A percentile compares a stretch with the other conserved stretches of the same genome.
phyloP scores from a whole-genome alignment of 2,329 filamentous ascomycete genomes.

The Trichoderma sp. region DNA sequence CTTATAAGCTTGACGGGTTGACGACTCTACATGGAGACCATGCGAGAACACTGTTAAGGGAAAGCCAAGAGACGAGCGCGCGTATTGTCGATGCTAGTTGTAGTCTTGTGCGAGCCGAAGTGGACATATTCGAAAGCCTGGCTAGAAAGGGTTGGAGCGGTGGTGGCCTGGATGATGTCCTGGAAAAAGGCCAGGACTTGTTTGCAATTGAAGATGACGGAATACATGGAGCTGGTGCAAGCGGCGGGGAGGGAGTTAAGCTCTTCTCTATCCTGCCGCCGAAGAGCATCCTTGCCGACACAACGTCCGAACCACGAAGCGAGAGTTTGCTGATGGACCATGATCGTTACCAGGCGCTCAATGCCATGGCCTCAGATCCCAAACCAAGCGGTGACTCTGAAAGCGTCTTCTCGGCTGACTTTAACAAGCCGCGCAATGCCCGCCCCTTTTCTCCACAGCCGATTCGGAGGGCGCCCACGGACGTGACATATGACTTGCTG shows the following conservation, averaged over 20 bases:
- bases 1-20: slow-evolving; percentile 61
- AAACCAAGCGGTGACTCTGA: slow-evolving; percentile 44
- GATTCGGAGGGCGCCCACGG: slow-evolving; percentile 43
- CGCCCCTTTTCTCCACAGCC: slow-evolving; percentile 63
- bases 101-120: slow-evolving; percentile 65
- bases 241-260: slow-evolving; percentile 44
- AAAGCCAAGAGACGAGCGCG: slow-evolving; percentile 65
- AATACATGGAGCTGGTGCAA: slow-evolving; percentile 35
- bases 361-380: slow-evolving; percentile 44
- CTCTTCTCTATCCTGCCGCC: slow-evolving; percentile 66
- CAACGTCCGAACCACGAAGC: slow-evolving; percentile 45
- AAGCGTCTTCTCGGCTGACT: slow-evolving; percentile 55
- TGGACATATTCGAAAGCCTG: slow-evolving; percentile 68
- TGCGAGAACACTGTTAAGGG: slow-evolving; percentile 58
- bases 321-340: slow-evolving; percentile 54
- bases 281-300: slow-evolving; percentile 62
- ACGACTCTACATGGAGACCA: slow-evolving; percentile 62
- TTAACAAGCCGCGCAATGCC: slow-evolving; percentile 55
- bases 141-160: slow-evolving; percentile 69
- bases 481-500: slow-evolving; percentile 44
- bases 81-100: slow-evolving; percentile 66
- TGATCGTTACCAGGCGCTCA: slow-evolving; percentile 60
- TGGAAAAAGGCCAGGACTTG: slow-evolving; percentile 64
- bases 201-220: slow-evolving; percentile 50
- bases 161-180: slow-evolving; percentile 64